Conservation (phyloP, 2,329 filamentous ascomycete genomes). For the Chrysoporthe deuterocubensis region DNA sequence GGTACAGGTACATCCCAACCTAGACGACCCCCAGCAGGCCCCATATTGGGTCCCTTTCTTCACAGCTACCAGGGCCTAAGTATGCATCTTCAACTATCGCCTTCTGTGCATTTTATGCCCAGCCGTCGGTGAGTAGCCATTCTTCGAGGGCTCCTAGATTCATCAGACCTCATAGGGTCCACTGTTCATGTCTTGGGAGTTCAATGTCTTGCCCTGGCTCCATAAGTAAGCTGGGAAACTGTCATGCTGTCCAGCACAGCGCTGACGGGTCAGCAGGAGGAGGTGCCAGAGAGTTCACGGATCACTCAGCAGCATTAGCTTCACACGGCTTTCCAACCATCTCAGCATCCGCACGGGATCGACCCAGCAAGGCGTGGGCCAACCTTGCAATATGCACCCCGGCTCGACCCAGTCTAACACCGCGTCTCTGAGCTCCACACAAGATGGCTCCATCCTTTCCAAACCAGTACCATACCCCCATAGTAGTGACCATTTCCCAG, state of each 20-base stretch:
- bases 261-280: not conserved
- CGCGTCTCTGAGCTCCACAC: slow-evolving; percentile 25
- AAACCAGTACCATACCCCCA: slow-evolving; percentile 21
- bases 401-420: slow-evolving; percentile 26
- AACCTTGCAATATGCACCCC: slow-evolving; percentile 34
- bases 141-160: slow-evolving; percentile 1
- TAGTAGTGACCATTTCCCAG: slow-evolving; percentile 24
- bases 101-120: slow-evolving; percentile 11
- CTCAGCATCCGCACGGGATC: slow-evolving; percentile 13
- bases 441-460: slow-evolving; percentile 25
- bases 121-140: slow-evolving; percentile 6
- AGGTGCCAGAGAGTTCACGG: not conserved
- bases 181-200: not conserved
- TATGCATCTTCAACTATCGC: slow-evolving; percentile 2
- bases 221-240: not conserved
- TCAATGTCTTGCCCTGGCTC: not conserved
- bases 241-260: slow-evolving; percentile 12
- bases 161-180: not conserved
- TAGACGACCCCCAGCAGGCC: not conserved
- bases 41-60: not conserved
- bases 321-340: slow-evolving; percentile 29
- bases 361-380: slow-evolving; percentile 31
- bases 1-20: slow-evolving; percentile 1
- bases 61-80: slow-evolving; percentile 12
- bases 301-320: slow-evolving; percentile 15